Evolutionary conservation across 2,329 filamentous ascomycete species (phyloP).

Genomic region (Trichoderma simmonsii): DNA sequence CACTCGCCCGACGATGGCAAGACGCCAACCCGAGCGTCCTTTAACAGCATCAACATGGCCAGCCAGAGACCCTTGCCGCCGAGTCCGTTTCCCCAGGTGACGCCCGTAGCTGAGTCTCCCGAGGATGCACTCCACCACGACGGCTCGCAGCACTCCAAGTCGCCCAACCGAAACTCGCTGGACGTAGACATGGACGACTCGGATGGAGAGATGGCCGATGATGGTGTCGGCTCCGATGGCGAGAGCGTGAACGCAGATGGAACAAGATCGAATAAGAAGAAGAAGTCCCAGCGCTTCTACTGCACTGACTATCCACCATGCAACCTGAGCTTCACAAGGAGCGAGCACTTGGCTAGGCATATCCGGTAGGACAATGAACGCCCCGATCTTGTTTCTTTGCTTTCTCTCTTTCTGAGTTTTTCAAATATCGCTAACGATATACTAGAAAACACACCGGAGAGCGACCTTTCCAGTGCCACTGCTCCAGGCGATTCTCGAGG

Average conservation of each 20-base stretch:
- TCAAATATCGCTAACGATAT: constrained; percentile 16
- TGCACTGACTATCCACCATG: constrained; percentile 95
- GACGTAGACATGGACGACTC: constrained; percentile 78
- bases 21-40: constrained; percentile 63
- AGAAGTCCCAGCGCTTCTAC: constrained; percentile 94
- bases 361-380: constrained; percentile 63
- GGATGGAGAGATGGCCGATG: constrained; percentile 59
- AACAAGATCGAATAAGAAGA: constrained; percentile 80
- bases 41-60: constrained; percentile 38
- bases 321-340: constrained; percentile 89
- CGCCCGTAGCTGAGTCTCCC: constrained; percentile 46
- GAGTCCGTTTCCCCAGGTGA: constrained; percentile 50
- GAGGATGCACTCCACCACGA: constrained; percentile 40
- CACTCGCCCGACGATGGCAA: constrained; percentile 44
- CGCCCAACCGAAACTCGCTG: constrained; percentile 53
- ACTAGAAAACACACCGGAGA: constrained; percentile 92
- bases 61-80: constrained; percentile 54
- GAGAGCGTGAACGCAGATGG: constrained; percentile 62
- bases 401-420: background rate
- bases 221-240: constrained; percentile 59
- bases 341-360: constrained; percentile 90
- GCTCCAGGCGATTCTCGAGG: constrained; percentile 85
- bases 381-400: background rate
- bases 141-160: constrained; percentile 60
- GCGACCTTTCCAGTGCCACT: constrained; percentile 94